Conservation (phyloP, 345 rosid genomes). For the Camelina neglecta region DNA sequence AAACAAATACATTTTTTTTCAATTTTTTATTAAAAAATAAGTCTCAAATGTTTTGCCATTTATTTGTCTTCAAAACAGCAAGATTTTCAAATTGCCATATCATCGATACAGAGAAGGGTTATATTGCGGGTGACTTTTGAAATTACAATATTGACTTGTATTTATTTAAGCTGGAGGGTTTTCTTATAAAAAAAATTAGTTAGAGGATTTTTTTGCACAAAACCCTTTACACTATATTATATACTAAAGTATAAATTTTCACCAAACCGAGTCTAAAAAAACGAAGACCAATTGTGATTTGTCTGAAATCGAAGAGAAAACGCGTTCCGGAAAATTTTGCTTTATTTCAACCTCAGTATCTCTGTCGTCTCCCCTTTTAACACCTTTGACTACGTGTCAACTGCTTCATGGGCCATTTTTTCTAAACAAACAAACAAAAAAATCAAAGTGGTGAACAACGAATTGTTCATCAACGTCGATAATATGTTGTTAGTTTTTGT, state of each 20-base stretch:
- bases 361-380: slow-evolving; percentile 37
- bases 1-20: no score
- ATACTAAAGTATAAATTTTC: not conserved
- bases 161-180: no score
- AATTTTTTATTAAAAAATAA: no score
- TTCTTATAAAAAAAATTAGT: no score
- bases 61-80: no score
- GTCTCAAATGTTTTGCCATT: no score
- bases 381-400: slow-evolving; percentile 37
- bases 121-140: no score
- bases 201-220: no score
- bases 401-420: slow-evolving; percentile 22
- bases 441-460: not conserved
- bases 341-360: slow-evolving; percentile 20
- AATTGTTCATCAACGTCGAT: slow-evolving; percentile 10
- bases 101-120: no score
- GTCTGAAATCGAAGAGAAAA: slow-evolving; percentile 37
- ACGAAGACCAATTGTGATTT: slow-evolving; percentile 32
- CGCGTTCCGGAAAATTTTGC: slow-evolving; percentile 24
- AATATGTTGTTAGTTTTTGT: not conserved
- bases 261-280: slow-evolving; percentile 21
- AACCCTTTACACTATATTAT: not conserved
- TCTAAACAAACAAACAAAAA: not conserved
- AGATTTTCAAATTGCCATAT: no score
- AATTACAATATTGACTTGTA: no score